phyloP scores from a whole-genome alignment of 176 grass and related monocot genomes.

The Rhipidocladum racemiflorum region DNA sequence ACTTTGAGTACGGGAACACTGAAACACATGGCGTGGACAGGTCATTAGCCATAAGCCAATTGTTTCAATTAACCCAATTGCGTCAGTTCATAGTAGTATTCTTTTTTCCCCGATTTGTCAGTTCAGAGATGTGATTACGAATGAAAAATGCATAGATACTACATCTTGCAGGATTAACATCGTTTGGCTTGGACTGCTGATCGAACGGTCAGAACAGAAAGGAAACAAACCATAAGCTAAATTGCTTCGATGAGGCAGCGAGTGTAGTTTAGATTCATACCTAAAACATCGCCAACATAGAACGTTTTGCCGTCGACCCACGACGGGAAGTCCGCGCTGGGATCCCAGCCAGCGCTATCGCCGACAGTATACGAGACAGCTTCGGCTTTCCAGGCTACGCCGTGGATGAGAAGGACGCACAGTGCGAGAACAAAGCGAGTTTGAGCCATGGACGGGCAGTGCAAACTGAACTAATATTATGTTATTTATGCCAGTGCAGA shows the following conservation, averaged over 20 bases:
- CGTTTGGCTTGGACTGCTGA: not conserved
- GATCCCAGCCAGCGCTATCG: slow-evolving; percentile 73
- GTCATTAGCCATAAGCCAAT: not conserved
- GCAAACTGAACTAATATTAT: not conserved
- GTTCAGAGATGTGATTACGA: not conserved
- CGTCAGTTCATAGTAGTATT: not conserved
- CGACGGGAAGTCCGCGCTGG: slow-evolving; percentile 66
- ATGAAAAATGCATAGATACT: not conserved
- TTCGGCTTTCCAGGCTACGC: not conserved
- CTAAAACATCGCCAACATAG: slow-evolving; percentile 64
- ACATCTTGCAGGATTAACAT: not conserved
- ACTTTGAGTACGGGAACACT: slow-evolving; percentile 72
- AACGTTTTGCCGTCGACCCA: slow-evolving; percentile 64
- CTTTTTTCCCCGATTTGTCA: not conserved
- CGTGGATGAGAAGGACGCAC: slow-evolving; percentile 14
- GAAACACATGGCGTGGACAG: not conserved
- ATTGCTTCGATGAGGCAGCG: not conserved
- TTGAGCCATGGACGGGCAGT: slow-evolving; percentile 33
- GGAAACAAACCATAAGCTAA: not conserved
- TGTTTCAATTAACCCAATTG: not conserved
- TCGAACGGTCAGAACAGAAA: not conserved
- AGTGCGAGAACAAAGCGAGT: slow-evolving; percentile 10
- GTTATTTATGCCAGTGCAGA: not conserved
- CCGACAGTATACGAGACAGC: slow-evolving; percentile 63
- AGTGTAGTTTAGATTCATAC: slow-evolving; percentile 26